Percentiles rank a stretch among this genome's conserved stretches.
These are phyloP conservation scores for Geranium brycei DNA, from an alignment of 345 rosid species.

Conservation along the genomic window DNA sequence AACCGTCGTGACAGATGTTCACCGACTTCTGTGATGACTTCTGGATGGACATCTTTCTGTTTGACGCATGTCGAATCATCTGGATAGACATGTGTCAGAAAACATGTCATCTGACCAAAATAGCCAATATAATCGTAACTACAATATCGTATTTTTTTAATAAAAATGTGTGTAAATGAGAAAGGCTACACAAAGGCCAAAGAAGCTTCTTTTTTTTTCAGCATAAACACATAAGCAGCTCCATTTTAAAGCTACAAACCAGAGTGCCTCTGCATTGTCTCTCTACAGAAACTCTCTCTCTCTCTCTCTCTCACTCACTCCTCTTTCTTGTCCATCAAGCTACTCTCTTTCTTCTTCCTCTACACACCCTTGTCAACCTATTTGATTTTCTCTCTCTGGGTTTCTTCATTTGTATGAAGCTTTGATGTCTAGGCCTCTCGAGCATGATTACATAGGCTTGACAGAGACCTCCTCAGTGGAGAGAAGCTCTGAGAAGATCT, in stretches of 20 bases:
- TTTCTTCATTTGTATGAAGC: not conserved
- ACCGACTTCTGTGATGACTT: too few relatives aligned
- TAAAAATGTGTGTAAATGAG: constrained; percentile 4
- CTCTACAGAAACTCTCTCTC: not conserved
- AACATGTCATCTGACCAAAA: too few relatives aligned
- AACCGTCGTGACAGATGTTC: too few relatives aligned
- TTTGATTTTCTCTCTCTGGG: not conserved
- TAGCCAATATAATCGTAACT: too few relatives aligned
- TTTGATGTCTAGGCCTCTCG: constrained; percentile 39
- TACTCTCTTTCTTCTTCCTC: not conserved
- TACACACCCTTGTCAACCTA: too few relatives aligned
- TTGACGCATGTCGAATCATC: too few relatives aligned
- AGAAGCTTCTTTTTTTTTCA: constrained; percentile 37
- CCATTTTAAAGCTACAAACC: constrained; percentile 2
- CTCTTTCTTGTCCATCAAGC: not conserved
- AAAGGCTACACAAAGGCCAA: constrained; percentile 30
- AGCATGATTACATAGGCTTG: constrained; percentile 64
- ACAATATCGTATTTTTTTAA: too few relatives aligned
- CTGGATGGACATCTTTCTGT: too few relatives aligned
- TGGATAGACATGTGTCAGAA: too few relatives aligned
- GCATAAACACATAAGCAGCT: constrained; percentile 21
- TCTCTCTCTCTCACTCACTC: not conserved
- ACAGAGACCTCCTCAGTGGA: constrained; percentile 33
- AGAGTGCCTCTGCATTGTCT: not conserved
- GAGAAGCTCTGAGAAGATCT: constrained; percentile 23